Evolutionary conservation across 2,329 filamentous ascomycete genomes (phyloP).

Genomic region (Cladophialophora carrionii): DNA sequence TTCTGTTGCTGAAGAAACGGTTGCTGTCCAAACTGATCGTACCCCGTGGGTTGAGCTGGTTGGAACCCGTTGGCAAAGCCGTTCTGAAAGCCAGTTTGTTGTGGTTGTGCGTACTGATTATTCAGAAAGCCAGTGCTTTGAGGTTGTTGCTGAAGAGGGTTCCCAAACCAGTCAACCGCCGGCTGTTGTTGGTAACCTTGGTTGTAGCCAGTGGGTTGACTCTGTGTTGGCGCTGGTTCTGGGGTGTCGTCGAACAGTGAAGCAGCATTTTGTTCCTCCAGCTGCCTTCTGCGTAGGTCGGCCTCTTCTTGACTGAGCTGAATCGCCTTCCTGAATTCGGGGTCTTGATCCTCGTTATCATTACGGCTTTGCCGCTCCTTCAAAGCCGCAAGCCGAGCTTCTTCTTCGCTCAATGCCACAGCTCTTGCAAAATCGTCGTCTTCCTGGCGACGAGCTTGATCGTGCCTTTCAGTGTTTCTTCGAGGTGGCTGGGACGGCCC

Average conservation of each 20-base stretch:
- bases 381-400: conserved; percentile 87
- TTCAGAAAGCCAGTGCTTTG: conserved; percentile 70
- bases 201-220: conserved; percentile 86
- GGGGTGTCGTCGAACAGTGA: conserved; percentile 84
- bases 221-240: conserved; percentile 66
- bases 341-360: conserved; percentile 70
- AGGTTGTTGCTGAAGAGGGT: conserved; percentile 78
- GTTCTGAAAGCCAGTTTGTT: conserved; percentile 69
- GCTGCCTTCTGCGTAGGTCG: conserved; percentile 74
- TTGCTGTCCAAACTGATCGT: conserved; percentile 49
- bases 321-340: conserved; percentile 92
- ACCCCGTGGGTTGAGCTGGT: conserved; percentile 59
- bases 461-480: conserved; percentile 60
- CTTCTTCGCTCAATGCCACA: conserved; percentile 90
- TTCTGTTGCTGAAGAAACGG: conserved; percentile 55
- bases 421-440: conserved; percentile 64
- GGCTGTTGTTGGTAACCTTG: conserved; percentile 97
- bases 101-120: conserved; percentile 69
- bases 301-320: conserved; percentile 96
- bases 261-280: conserved; percentile 82
- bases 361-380: conserved; percentile 54
- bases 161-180: conserved; percentile 95
- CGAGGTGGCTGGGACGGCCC: conserved; percentile 46
- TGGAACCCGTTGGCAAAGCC: conserved; percentile 71
- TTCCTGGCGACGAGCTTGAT: conserved; percentile 83